These are phyloP conservation scores for Hanseniaspora lachancei DNA, from an alignment of 805 yeast genomes.

Conservation along the genomic window DNA sequence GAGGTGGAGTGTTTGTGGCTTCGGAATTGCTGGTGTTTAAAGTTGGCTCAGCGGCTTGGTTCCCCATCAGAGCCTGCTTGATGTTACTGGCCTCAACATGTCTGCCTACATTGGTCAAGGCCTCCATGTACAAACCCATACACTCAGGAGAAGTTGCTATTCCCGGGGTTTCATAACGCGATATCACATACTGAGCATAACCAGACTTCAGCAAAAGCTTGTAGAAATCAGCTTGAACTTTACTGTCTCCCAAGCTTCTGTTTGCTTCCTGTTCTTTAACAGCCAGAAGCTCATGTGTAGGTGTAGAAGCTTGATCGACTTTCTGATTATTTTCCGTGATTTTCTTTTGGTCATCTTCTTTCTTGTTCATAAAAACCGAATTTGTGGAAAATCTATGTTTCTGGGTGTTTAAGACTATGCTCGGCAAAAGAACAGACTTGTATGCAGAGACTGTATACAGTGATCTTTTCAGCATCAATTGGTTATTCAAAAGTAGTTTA, in stretches of 20 bases:
- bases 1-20: conserved; percentile 14
- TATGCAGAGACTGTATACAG: neutral
- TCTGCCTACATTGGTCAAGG: conserved; percentile 66
- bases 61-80: conserved; percentile 30
- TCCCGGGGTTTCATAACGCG: conserved; percentile 88
- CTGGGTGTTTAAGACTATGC: neutral
- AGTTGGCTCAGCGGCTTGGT: conserved; percentile 22
- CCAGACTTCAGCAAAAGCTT: conserved; percentile 57
- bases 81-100: conserved; percentile 63
- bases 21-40: conserved; percentile 17
- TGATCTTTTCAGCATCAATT: neutral
- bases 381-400: neutral
- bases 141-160: conserved; percentile 74
- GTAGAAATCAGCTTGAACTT: conserved; percentile 73
- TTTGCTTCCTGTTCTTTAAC: conserved; percentile 79
- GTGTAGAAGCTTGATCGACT: conserved; percentile 11
- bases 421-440: neutral
- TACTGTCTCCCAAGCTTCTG: conserved; percentile 51
- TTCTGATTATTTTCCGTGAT: neutral
- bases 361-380: neutral
- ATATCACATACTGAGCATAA: conserved; percentile 93
- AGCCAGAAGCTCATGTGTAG: conserved; percentile 35
- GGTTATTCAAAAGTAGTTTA: neutral
- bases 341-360: neutral
- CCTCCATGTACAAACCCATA: conserved; percentile 64